Evolutionary conservation across 768 basidiomycete genomes (phyloP), one percentile per base, ranked within the genome.

Genomic region (Rhodotorula graminis): DNA sequence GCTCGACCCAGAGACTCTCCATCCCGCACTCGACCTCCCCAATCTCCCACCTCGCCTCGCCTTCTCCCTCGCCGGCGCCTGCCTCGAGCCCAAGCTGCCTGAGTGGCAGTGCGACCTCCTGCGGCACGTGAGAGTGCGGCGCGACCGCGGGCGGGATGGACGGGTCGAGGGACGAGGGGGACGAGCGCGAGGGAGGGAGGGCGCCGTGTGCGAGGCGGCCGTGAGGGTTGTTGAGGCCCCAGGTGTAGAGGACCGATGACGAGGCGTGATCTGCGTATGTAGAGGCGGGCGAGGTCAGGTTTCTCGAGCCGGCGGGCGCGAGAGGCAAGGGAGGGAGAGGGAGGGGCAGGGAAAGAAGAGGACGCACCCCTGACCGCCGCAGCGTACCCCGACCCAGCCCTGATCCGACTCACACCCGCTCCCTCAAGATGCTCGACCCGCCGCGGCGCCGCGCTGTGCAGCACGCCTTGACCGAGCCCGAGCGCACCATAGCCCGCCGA

Each of bases 401-500:
- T 42, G n/a, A 75, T 69, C 37, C 74, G 44, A 15, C n/a, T 67
- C n/a, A 75, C 61, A 2, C 64, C 67, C 31, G 23, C 50, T 1
- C 61, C 66, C 25, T 71, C 71, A 18, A 75, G 62, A 9, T 46
- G 33, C 5, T 61, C 64, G 23, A 71, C 33, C 27, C 56, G 50
- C 19, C 46, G 57, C 23, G 68, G 64, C 23, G 16, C 37, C 7
- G 33, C n/a, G 4, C 42, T 42, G 37, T 49, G 40, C 21, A 67
- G 63, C 23, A 31, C 61, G 9, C 42, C 40, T 10, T 42, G 19
- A 0, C 66, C 67, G 11, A 63, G 33, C 1, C 74, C 74, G 6
- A 75, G 47, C 2, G 74, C 70, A 18, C 74, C 74, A 21, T 25
- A 75, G 1, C 74, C 74, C 19, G 61, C 56, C 15, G 74, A 64